Evolutionary conservation across 1,284 basidiomycete species (phyloP), one percentile per base, ranked within the genome.

Genomic region (Malassezia nana): DNA sequence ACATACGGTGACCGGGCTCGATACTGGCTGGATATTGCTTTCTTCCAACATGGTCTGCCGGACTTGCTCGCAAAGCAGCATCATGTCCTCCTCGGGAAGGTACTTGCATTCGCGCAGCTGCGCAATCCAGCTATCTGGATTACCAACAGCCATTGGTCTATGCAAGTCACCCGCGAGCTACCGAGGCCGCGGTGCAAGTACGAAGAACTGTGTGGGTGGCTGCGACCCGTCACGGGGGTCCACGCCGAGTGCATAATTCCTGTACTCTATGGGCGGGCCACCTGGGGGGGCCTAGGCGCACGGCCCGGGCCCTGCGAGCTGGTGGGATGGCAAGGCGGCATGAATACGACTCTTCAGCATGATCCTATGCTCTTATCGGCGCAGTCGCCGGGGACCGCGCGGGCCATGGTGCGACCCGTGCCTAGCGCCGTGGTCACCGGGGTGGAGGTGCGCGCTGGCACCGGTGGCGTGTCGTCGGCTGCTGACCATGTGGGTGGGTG

Each of bases 21-120:
- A 84, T 31, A 95, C 88, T 12, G 88, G 88, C 69, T 92, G 89
- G 49, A 95, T 91, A 70, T 95, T 96, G 59, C 85, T 86, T 75
- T 95, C 91, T 75, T 95, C 91, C 71, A 95, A 83, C 29, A 95
- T 81, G 40, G 91, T 82, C 29, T 82, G 79, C 44, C 87, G 82
- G 31, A 95, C 89, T 48, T 83, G 80, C 55, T 86, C 82, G 78
- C 91, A 95, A 49, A 95, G 83, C 12, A 82, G 76, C 70, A 88
- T 90, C 84, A 96, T 92, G 67, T 91, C 87, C 12, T 82, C 73
- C 78, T 95, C 90, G 16, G 87, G 81, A n/a, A 95, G 82, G 66
- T 89, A 84, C 60, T 84, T 81, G 78, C 89, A 94, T 75, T 82
- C 77, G 77, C 84, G 82, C 53, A 95, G 83, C 75, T 89, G 83